Conservation (phyloP, 2,329 filamentous ascomycete genomes). For the Huntiella savannae region DNA sequence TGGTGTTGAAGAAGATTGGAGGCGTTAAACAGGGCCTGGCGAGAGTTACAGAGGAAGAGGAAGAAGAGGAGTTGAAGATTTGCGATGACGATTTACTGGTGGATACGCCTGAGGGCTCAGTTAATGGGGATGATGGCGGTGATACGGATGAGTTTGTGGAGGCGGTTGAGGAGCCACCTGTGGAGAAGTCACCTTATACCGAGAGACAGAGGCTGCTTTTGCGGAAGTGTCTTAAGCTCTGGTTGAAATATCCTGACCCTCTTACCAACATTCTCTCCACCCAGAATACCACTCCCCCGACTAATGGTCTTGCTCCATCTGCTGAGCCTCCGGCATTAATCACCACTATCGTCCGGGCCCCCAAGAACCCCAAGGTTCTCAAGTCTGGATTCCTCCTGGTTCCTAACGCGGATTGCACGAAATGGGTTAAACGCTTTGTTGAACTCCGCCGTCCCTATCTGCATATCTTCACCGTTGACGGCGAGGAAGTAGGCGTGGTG, state of each 20-base stretch:
- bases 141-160: conserved; percentile 1
- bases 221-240: conserved; percentile 41
- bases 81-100: conserved; percentile 37
- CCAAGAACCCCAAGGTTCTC: conserved; percentile 63
- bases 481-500: conserved; percentile 78
- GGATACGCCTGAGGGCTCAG: conserved; percentile 35
- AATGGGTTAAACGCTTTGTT: conserved; percentile 84
- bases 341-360: conserved; percentile 56
- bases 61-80: conserved; percentile 12
- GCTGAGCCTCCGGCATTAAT: conserved; percentile 43
- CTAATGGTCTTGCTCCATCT: conserved; percentile 35
- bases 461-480: conserved; percentile 72
- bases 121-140: conserved; percentile 20
- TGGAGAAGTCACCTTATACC: conserved; percentile 11
- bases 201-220: conserved; percentile 28
- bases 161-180: conserved; percentile 14
- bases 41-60: conserved; percentile 15
- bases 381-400: conserved; percentile 80
- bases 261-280: conserved; percentile 35
- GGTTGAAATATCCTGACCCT: conserved; percentile 41
- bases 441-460: conserved; percentile 83
- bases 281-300: conserved; percentile 48
- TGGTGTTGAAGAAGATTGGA: conserved; percentile 41
- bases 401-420: conserved; percentile 59
- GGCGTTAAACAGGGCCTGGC: conserved; percentile 15